Conservation (phyloP, 2,329 filamentous ascomycete species). For the Fusarium compactum region DNA sequence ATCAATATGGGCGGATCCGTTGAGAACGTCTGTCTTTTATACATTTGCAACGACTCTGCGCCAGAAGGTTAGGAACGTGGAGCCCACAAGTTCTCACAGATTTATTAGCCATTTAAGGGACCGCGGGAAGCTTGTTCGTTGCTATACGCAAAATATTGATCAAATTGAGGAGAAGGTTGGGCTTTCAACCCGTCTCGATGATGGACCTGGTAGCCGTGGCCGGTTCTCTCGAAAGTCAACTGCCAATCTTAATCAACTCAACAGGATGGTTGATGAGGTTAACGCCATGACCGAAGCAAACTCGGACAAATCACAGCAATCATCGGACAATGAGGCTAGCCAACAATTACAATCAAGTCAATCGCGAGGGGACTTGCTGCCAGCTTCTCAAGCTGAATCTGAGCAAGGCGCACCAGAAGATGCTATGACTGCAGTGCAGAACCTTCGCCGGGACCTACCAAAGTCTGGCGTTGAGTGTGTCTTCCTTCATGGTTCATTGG, state of each 20-base stretch:
- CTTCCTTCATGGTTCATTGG: constrained; percentile 78
- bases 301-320: constrained; percentile 40
- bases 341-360: constrained; percentile 32
- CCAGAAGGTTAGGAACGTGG: constrained; percentile 71
- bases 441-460: constrained; percentile 45
- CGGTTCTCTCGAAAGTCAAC: constrained; percentile 67
- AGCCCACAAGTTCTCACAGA: constrained; percentile 73
- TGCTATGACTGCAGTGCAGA: constrained; percentile 37
- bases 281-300: constrained; percentile 34
- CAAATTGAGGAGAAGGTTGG: constrained; percentile 78
- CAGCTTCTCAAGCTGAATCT: constrained; percentile 29
- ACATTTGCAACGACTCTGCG: constrained; percentile 77
- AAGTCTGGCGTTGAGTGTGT: constrained; percentile 71
- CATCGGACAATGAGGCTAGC: constrained; percentile 38
- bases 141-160: constrained; percentile 83
- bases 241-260: constrained; percentile 51
- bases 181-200: constrained; percentile 70
- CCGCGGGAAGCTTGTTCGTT: constrained; percentile 74
- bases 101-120: constrained; percentile 77
- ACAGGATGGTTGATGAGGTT: constrained; percentile 55
- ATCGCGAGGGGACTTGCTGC: constrained; percentile 29
- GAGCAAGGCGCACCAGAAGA: constrained; percentile 39
- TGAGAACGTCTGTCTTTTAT: constrained; percentile 78
- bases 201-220: constrained; percentile 71
- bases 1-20: constrained; percentile 75